Evolutionary conservation across 768 basidiomycete genomes (phyloP).

Genomic region (Clathrus columnatus): DNA sequence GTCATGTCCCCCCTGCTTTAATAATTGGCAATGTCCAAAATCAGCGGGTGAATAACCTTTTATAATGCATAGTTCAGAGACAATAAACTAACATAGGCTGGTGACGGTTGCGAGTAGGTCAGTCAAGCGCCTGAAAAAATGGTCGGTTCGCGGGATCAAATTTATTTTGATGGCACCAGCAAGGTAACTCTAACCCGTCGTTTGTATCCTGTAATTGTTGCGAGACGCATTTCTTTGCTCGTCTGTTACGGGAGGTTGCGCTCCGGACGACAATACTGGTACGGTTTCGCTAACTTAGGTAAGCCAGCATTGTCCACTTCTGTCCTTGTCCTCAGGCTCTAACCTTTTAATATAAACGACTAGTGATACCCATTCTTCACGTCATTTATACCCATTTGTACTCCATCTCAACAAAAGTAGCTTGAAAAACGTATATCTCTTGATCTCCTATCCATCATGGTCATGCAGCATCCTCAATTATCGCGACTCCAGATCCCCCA

Average conservation of each 20-base stretch:
- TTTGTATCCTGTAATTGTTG: neutral
- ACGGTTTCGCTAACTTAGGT: too few relatives aligned
- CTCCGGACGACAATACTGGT: too few relatives aligned
- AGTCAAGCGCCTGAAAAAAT: too few relatives aligned
- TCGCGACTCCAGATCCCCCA: slow-evolving; percentile 9
- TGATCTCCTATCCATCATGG: neutral
- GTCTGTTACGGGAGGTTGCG: neutral
- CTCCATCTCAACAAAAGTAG: neutral
- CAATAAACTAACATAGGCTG: too few relatives aligned
- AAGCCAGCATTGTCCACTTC: too few relatives aligned
- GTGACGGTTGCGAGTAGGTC: too few relatives aligned
- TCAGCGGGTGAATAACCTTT: too few relatives aligned
- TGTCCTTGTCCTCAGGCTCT: too few relatives aligned
- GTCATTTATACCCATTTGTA: neutral
- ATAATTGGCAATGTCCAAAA: too few relatives aligned
- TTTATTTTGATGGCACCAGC: neutral
- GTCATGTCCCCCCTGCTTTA: too few relatives aligned
- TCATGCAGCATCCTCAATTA: slow-evolving; percentile 5
- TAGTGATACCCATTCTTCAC: neutral
- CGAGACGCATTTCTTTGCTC: neutral
- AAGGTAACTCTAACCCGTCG: neutral
- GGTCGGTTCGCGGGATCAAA: neutral
- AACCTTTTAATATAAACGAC: too few relatives aligned
- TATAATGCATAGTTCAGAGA: too few relatives aligned
- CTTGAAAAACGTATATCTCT: neutral